Evolutionary conservation across 2,329 filamentous ascomycete genomes (phyloP).

Genomic region (Aureobasidium sp.): DNA sequence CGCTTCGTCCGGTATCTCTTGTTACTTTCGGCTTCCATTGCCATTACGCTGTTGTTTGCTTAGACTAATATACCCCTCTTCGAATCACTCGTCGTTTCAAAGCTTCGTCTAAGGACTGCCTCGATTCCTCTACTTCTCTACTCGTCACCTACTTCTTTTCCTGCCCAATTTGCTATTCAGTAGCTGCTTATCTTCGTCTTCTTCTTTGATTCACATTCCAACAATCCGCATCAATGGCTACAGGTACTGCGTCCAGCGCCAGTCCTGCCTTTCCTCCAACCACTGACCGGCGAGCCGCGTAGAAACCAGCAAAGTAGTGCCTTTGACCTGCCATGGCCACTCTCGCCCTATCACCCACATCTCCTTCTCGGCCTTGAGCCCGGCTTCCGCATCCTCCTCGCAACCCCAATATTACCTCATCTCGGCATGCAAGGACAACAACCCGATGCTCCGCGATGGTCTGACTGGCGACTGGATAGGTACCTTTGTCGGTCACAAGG

Average conservation of each 20-base stretch:
- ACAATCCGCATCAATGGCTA: slow-evolving; percentile 1
- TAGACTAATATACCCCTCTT: slow-evolving; percentile 1
- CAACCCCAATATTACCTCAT: slow-evolving; percentile 72
- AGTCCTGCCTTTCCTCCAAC: not conserved
- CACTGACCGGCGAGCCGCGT: not conserved
- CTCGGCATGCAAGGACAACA: slow-evolving; percentile 78
- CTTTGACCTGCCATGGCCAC: slow-evolving; percentile 89
- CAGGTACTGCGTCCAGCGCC: slow-evolving; percentile 4
- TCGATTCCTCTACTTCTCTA: not conserved
- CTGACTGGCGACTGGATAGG: slow-evolving; percentile 97
- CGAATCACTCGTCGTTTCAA: slow-evolving; percentile 10
- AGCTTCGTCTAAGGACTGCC: slow-evolving; percentile 1
- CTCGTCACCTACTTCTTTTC: not conserved
- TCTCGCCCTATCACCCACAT: slow-evolving; percentile 88
- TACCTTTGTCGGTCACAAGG: slow-evolving; percentile 96
- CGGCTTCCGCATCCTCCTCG: slow-evolving; percentile 22
- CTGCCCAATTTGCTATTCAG: not conserved
- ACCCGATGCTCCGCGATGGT: slow-evolving; percentile 95
- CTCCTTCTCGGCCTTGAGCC: slow-evolving; percentile 73
- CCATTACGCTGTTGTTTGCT: not conserved
- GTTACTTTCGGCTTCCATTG: not conserved
- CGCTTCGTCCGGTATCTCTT: not conserved
- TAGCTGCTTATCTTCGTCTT: not conserved
- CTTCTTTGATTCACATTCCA: not conserved
- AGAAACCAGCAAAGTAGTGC: slow-evolving; percentile 58